phyloP scores from a whole-genome alignment of 1,139 yeast species.

The Pichia sp. region DNA sequence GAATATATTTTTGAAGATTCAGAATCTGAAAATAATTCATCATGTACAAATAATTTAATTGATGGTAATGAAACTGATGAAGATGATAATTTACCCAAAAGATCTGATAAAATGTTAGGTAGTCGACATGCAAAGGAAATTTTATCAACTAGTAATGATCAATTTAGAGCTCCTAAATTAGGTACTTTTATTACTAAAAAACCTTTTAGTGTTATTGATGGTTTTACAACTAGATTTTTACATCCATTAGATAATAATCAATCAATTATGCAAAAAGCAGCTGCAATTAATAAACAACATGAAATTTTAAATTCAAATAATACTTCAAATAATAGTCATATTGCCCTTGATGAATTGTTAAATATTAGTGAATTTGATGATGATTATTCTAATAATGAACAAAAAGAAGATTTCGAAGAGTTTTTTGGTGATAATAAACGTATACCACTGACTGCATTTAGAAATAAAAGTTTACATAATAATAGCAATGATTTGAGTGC shows the following conservation, averaged over 20 bases:
- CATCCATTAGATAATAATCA: conserved; percentile 32
- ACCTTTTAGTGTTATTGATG: conserved; percentile 93
- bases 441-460: conserved; percentile 82
- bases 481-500: conserved; percentile 10
- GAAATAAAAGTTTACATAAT: conserved; percentile 64
- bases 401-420: conserved; percentile 32
- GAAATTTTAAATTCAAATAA: neutral
- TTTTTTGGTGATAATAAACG: conserved; percentile 45
- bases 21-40: conserved; percentile 10
- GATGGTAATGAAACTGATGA: conserved; percentile 88
- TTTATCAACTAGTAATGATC: conserved; percentile 73
- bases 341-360: conserved; percentile 63
- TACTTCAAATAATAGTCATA: conserved; percentile 4
- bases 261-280: conserved; percentile 25
- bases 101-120: conserved; percentile 53
- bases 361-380: conserved; percentile 86
- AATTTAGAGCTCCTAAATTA: conserved; percentile 82
- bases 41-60: conserved; percentile 8
- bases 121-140: conserved; percentile 84
- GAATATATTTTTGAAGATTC: conserved; percentile 28
- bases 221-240: conserved; percentile 78
- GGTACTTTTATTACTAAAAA: conserved; percentile 85
- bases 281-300: conserved; percentile 13
- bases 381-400: conserved; percentile 36
- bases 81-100: conserved; percentile 67